Conservation (phyloP, 2,329 filamentous ascomycete species). For the Phialocephala subalpina region DNA sequence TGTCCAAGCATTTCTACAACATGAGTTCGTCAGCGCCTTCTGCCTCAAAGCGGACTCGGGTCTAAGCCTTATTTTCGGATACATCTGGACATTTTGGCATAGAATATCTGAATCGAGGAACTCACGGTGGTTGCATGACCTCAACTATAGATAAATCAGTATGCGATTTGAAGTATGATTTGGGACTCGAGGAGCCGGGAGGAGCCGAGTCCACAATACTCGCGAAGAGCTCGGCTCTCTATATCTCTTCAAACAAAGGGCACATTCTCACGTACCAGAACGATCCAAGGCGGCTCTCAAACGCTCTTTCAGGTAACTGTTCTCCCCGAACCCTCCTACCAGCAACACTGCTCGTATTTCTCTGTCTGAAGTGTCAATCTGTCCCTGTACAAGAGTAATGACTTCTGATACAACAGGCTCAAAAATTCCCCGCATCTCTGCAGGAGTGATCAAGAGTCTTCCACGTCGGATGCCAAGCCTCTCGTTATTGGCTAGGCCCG, state of each 20-base stretch:
- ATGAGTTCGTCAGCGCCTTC: not conserved
- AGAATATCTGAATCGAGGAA: not conserved
- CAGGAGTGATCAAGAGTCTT: conserved; percentile 55
- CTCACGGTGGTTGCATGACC: conserved; percentile 53
- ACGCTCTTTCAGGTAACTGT: conserved; percentile 45
- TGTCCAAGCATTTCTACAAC: conserved; percentile 51
- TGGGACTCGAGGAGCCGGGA: too few relatives aligned
- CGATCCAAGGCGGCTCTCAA: conserved; percentile 48
- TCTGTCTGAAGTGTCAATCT: conserved; percentile 52
- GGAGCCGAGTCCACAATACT: too few relatives aligned
- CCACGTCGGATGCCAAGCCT: conserved; percentile 61
- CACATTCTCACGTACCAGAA: too few relatives aligned
- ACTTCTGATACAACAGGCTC: conserved; percentile 53
- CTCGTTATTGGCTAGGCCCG: conserved; percentile 48
- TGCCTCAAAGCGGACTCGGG: not conserved
- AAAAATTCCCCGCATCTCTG: conserved; percentile 53
- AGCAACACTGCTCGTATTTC: conserved; percentile 45
- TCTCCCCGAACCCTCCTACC: conserved; percentile 35
- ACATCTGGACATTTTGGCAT: not conserved
- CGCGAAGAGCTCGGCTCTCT: too few relatives aligned
- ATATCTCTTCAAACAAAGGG: too few relatives aligned
- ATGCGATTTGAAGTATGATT: too few relatives aligned
- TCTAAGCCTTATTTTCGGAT: not conserved
- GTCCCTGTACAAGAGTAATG: conserved; percentile 52
- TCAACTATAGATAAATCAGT: too few relatives aligned